Conservation (phyloP, 495 filamentous ascomycete species). For the Stereocaulon alpinum region DNA sequence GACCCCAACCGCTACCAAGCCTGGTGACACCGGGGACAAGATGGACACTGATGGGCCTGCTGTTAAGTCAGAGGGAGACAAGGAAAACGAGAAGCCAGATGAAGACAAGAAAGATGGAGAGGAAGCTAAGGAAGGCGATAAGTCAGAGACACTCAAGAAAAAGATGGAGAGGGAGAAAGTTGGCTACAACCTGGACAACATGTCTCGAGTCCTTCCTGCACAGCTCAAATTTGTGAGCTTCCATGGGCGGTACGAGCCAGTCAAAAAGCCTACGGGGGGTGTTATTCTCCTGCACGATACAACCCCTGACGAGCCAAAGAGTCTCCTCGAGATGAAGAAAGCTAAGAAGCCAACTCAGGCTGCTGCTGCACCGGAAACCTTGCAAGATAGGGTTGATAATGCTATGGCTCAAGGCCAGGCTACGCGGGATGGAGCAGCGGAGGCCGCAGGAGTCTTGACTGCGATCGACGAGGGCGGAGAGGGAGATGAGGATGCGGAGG, state of each 20-base stretch:
- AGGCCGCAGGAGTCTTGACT: constrained; percentile 69
- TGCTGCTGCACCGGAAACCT: constrained; percentile 40
- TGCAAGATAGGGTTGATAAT: constrained; percentile 30
- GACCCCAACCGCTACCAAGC: constrained; percentile 65
- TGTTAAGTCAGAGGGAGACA: constrained; percentile 51
- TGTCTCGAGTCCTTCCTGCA: constrained; percentile 85
- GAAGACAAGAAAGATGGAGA: constrained; percentile 41
- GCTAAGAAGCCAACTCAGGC: constrained; percentile 65
- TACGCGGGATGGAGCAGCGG: constrained; percentile 40
- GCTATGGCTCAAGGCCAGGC: constrained; percentile 20
- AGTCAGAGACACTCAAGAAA: constrained; percentile 51
- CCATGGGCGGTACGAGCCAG: constrained; percentile 79
- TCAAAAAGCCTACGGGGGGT: constrained; percentile 95
- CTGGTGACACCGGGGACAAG: constrained; percentile 57
- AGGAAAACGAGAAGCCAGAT: constrained; percentile 45
- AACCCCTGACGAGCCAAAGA: constrained; percentile 63
- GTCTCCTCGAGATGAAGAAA: constrained; percentile 74
- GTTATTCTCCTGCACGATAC: constrained; percentile 86
- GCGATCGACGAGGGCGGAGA: constrained; percentile 80
- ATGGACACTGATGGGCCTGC: constrained; percentile 81
- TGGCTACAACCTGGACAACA: constrained; percentile 91
- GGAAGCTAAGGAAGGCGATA: constrained; percentile 40
- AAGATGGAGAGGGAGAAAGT: constrained; percentile 93
- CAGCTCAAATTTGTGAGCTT: constrained; percentile 95
- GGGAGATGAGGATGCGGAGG: constrained; percentile 67